Base-by-base conservation (phyloP, 768 basidiomycete species). In the Lactarius psammicola region DNA sequence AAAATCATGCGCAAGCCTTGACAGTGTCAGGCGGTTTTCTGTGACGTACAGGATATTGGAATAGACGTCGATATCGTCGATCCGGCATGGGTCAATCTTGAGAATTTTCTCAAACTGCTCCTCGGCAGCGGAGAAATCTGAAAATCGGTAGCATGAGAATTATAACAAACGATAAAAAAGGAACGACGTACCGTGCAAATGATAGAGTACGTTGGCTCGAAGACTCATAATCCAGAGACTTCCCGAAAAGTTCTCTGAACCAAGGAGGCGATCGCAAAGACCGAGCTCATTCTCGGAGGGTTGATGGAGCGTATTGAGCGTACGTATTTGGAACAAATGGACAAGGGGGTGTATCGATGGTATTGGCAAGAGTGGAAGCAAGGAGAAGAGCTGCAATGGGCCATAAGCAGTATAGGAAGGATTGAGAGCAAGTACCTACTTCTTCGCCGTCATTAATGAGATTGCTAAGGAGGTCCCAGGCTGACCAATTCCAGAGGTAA, bases 21-120 rank as follows among this genome's bases (percentile, higher is more conserved):
- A 95, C 51, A 99, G 79, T 72, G 96, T 95, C 38, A 92, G 79
- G 54, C 86, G 85, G 71, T 92, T 93, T 72, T 95, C 92, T 56
- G 92, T 93, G 3, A 98, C 95, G 76, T 98, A 98, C 49, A 98
- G 82, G 73, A 98, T 97, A 74, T 98, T 97, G 63, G 95, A 96
- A 75, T 90, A 95, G 42, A 97, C 87, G 72, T 98, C 97, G 63
- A 98, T 89, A 72, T 97, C 92, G 69, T 99, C 97, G 64, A 97
- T 85, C 30, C 95, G 85, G 76, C 87, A 88, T 10, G 95, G 96
- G 74, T 98, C 95, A 40, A 88, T 73, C 3, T 79, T 76, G 38
- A 92, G 83, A 38, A 98, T 90, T 69, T 84, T 83, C 71, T 94
- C 90, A 74, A 98, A 99, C 71, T 94, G 87, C 34, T 77, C 77